phyloP scores from a whole-genome alignment of 345 rosid genomes.

The Syzygium jambos region DNA sequence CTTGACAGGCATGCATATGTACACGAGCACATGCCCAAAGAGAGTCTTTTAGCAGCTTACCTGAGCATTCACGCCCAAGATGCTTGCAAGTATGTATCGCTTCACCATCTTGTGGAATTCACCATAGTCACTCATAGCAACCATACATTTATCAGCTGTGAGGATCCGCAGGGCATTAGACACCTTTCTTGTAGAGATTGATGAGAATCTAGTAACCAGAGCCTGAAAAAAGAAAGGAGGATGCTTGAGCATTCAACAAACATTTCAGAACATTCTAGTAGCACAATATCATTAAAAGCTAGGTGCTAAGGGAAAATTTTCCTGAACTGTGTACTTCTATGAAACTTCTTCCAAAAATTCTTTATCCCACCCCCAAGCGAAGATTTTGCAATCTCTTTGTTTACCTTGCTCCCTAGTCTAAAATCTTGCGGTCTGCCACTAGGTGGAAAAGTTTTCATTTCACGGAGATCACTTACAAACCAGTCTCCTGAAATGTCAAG shows the following conservation, averaged over 20 bases:
- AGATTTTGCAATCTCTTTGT: background rate
- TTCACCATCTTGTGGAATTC: constrained; percentile 69
- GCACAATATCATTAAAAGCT: background rate
- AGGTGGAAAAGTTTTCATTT: background rate
- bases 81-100: constrained; percentile 38
- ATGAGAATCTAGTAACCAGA: constrained; percentile 67
- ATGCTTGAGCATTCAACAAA: background rate
- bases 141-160: constrained; percentile 63
- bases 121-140: constrained; percentile 76
- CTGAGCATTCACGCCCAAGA: constrained; percentile 70
- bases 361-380: background rate
- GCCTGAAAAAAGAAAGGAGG: constrained; percentile 36
- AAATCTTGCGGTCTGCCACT: background rate
- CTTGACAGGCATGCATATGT: background rate
- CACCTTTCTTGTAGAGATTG: constrained; percentile 69
- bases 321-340: background rate
- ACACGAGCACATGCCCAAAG: background rate
- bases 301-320: background rate
- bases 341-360: background rate
- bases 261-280: background rate
- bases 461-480: background rate
- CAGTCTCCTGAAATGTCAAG: background rate
- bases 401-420: background rate
- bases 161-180: constrained; percentile 65
- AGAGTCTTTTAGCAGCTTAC: constrained; percentile 17